phyloP scores from a whole-genome alignment of 2,329 filamentous ascomycete species.

The Sporothrix euskadiensis region DNA sequence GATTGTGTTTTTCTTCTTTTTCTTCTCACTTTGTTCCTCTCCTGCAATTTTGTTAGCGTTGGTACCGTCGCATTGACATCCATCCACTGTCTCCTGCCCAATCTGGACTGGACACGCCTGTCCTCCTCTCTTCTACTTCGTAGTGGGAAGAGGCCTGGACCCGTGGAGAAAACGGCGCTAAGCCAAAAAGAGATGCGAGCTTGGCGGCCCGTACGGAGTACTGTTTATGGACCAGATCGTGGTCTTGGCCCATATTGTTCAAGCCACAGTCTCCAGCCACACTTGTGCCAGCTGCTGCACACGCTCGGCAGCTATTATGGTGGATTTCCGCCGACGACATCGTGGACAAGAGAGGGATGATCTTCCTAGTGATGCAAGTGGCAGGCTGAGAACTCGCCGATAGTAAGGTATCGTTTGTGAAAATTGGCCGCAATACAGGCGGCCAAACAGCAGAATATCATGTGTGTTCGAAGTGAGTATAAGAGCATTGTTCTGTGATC shows the following conservation, averaged over 20 bases:
- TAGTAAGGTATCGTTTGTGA: no score
- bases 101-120: neutral
- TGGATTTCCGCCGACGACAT: neutral
- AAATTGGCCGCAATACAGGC: no score
- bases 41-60: slow-evolving; percentile 1
- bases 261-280: neutral
- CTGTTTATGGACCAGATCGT: neutral
- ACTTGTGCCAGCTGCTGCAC: neutral
- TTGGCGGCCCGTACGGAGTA: neutral
- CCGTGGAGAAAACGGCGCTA: neutral
- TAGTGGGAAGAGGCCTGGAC: neutral
- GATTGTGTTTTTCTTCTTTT: neutral
- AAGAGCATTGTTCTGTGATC: no score
- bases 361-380: no score
- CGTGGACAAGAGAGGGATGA: neutral
- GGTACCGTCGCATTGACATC: neutral
- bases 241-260: neutral
- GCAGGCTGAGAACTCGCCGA: no score
- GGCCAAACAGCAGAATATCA: no score
- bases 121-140: neutral
- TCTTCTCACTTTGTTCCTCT: neutral
- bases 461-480: no score
- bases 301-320: neutral
- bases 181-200: neutral
- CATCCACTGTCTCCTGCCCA: neutral